Conservation (phyloP, 192 early-diverging fungal species). For the Chytriomyces confervae region DNA sequence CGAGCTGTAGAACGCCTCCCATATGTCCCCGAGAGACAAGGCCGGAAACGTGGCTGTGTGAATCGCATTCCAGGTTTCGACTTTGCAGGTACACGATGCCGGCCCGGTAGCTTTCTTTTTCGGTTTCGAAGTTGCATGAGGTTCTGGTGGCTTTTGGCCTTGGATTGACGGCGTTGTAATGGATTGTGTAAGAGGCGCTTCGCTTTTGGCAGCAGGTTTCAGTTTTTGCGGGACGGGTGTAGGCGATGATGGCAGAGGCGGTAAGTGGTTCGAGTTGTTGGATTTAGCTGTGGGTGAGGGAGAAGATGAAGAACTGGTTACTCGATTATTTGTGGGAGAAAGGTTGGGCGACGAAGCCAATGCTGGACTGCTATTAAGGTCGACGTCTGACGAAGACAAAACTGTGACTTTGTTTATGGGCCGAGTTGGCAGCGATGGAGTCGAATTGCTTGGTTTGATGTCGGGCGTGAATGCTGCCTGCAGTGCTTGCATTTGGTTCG, state of each 20-base stretch:
- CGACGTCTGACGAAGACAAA: too few relatives aligned
- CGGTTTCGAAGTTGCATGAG: conserved; percentile 10
- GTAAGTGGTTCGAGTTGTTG: conserved; percentile 10
- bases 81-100: neutral
- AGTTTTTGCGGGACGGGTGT: conserved; percentile 1
- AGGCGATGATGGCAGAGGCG: conserved; percentile 6
- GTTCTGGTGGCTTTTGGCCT: neutral
- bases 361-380: neutral
- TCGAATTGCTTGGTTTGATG: too few relatives aligned
- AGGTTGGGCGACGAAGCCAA: neutral
- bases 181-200: neutral
- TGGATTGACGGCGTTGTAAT: neutral
- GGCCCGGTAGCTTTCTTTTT: neutral
- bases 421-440: too few relatives aligned
- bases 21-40: neutral
- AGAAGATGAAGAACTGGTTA: too few relatives aligned
- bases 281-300: neutral
- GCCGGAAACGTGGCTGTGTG: conserved; percentile 25
- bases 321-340: neutral
- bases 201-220: neutral
- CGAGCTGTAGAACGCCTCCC: conserved; percentile 8
- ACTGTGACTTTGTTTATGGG: too few relatives aligned
- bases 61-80: conserved; percentile 23
- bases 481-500: neutral
- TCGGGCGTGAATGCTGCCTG: neutral